Base-by-base conservation (phyloP, 345 rosid species). In the Jatropha curcas region DNA sequence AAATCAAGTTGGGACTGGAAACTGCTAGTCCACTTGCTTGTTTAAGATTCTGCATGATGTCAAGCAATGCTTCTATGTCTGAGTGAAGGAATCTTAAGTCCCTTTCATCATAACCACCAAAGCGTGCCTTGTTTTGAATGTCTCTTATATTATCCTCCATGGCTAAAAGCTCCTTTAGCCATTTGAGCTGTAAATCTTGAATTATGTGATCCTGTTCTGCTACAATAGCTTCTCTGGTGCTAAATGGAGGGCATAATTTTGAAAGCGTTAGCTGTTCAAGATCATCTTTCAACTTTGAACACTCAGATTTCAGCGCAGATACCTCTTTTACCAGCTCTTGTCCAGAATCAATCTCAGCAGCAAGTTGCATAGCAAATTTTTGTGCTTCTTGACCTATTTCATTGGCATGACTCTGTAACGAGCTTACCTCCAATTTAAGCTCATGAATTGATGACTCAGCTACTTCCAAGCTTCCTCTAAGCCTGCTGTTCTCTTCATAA, bases 311-410 rank as follows among this genome's bases (percentile, higher is more conserved):
- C 75, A 95, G 83, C 46, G 75, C 74, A 50, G 92, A 89, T 70
- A 92, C 96, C 86, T 92, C 94, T 73, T 82, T 87, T 12, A 81
- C 85, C 71, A 95, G 83, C 61, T 83, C 86, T 74, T 88, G 92
- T 43, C 98, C 92, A 12, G 99, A 92, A 67, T 87, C 82, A 84
- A 91, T 86, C 89, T 95, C 99, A 56, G 85, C 79, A 59, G 82
- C 83, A 74, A 95, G 97, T 76, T 82, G 87, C 83, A 84, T 88
- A 20, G 95, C 68, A 73, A 95, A 82, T 7, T 79, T 88, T 71
- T 84, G 88, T 62, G 93, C 83, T 80, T 89, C 91, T 79, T 71
- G 69, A 58, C 93, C 90, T 80, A 92, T 77, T 82, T 92, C 86
- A 77, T 86, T 84, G 53, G 96, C 90, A 76, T 90, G 86, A 85